These are phyloP conservation scores for Pseudocercospora vitis DNA, from an alignment of 2,329 filamentous ascomycete genomes.

Conservation along the genomic window DNA sequence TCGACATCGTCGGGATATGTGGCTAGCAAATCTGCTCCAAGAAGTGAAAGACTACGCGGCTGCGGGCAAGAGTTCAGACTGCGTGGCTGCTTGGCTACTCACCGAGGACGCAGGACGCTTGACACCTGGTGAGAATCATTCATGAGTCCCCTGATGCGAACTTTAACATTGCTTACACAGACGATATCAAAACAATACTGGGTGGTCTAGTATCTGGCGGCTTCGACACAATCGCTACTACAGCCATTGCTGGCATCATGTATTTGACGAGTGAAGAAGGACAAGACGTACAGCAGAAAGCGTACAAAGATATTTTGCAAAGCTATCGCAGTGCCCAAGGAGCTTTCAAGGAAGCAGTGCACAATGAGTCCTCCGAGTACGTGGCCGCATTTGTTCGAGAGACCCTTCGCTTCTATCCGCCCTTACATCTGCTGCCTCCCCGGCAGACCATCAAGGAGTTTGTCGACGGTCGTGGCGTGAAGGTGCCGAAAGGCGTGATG, in stretches of 20 bases:
- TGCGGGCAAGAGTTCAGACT: constrained; percentile 3
- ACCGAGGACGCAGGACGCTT: constrained; percentile 1
- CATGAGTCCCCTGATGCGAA: no score
- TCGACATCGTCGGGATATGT: not conserved
- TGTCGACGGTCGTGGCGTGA: not conserved
- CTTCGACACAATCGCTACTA: constrained; percentile 7
- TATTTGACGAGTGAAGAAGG: constrained; percentile 6
- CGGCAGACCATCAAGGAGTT: constrained; percentile 9
- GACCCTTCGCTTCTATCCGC: constrained; percentile 7
- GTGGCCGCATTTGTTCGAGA: constrained; percentile 5
- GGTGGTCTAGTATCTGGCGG: constrained; percentile 11
- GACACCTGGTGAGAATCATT: not conserved
- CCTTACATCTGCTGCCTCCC: constrained; percentile 7
- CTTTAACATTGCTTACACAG: not conserved
- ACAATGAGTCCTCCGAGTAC: constrained; percentile 1
- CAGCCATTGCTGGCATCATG: constrained; percentile 8
- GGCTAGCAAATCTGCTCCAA: constrained; percentile 4
- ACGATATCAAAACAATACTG: constrained; percentile 5
- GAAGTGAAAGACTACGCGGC: not conserved
- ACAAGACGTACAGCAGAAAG: constrained; percentile 2
- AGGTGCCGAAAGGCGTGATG: constrained; percentile 2
- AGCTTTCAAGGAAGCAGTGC: not conserved
- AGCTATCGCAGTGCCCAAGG: not conserved
- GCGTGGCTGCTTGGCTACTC: constrained; percentile 6
- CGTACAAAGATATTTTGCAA: not conserved